Evolutionary conservation across 257 asterid genomes (phyloP).

Genomic region (Euphrasia confusa): DNA sequence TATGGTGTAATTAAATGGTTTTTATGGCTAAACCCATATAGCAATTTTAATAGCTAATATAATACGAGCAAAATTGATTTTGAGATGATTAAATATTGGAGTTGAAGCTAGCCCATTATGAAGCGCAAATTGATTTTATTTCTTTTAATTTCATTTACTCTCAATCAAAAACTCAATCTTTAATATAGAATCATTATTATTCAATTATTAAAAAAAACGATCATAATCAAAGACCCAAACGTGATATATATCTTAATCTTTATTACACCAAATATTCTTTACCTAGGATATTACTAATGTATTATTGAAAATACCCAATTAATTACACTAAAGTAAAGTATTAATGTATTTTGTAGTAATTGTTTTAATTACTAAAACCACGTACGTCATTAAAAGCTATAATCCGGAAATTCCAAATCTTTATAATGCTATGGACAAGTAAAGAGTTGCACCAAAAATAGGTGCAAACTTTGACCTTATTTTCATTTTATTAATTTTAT

Average conservation of each 20-base stretch:
- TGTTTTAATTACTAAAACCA: background rate
- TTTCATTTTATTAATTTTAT: background rate
- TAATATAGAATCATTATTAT: slow-evolving; percentile 28
- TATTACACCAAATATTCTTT: slow-evolving; percentile 24
- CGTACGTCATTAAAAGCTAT: slow-evolving; percentile 13
- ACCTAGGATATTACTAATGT: slow-evolving; percentile 9
- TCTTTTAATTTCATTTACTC: slow-evolving; percentile 30
- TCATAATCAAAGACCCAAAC: slow-evolving; percentile 11
- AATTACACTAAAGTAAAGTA: slow-evolving; percentile 9
- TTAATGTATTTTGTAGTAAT: background rate
- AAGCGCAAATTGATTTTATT: slow-evolving; percentile 19
- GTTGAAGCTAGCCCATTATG: slow-evolving; percentile 29
- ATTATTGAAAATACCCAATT: slow-evolving; percentile 15
- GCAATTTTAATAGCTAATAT: slow-evolving; percentile 27
- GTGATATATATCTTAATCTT: slow-evolving; percentile 14
- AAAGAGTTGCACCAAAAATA: background rate
- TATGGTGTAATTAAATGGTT: slow-evolving; percentile 31
- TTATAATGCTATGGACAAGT: slow-evolving; percentile 9
- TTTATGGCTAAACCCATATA: slow-evolving; percentile 36
- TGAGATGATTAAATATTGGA: slow-evolving; percentile 26
- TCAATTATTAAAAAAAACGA: slow-evolving; percentile 22
- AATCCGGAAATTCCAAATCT: slow-evolving; percentile 22
- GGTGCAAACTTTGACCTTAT: slow-evolving; percentile 22
- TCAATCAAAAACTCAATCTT: slow-evolving; percentile 28
- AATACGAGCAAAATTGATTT: slow-evolving; percentile 26